Conservation (phyloP, 2,329 filamentous ascomycete genomes). For the Aspergillus sp. region DNA sequence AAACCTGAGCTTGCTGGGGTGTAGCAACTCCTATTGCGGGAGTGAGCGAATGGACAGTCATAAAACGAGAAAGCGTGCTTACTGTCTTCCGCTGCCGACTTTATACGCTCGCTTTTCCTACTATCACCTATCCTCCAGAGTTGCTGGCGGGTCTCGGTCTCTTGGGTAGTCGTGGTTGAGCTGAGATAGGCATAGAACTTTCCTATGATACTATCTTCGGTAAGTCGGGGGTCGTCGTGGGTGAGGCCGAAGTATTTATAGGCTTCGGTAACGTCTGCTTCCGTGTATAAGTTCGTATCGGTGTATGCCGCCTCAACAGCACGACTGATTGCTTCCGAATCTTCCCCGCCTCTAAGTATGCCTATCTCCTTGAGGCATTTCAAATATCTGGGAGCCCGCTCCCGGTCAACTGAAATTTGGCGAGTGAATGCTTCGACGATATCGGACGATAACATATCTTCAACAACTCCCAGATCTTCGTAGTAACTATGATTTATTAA, state of each 20-base stretch:
- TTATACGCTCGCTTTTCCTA: slow-evolving; percentile 58
- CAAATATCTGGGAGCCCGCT: slow-evolving; percentile 60
- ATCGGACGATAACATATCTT: slow-evolving; percentile 63
- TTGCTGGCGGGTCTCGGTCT: slow-evolving; percentile 56
- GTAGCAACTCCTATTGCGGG: slow-evolving; percentile 52
- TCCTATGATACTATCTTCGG: slow-evolving; percentile 63
- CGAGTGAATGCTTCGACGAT: slow-evolving; percentile 63
- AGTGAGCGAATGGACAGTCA: not conserved
- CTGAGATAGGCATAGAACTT: slow-evolving; percentile 60
- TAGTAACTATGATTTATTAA: slow-evolving; percentile 47
- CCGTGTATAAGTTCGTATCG: slow-evolving; percentile 54
- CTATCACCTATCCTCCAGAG: slow-evolving; percentile 61
- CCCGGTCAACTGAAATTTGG: slow-evolving; percentile 58
- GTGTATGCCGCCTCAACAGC: slow-evolving; percentile 60
- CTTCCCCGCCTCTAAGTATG: slow-evolving; percentile 45
- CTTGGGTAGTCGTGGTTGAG: slow-evolving; percentile 44
- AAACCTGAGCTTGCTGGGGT: slow-evolving; percentile 64
- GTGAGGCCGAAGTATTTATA: slow-evolving; percentile 61
- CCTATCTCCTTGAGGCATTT: slow-evolving; percentile 64
- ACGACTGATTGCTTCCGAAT: slow-evolving; percentile 57
- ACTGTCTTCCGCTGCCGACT: slow-evolving; percentile 58
- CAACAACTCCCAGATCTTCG: slow-evolving; percentile 61
- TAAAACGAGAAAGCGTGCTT: slow-evolving; percentile 17
- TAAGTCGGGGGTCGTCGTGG: slow-evolving; percentile 44
- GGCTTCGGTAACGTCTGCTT: slow-evolving; percentile 57